A percentile compares a stretch with the other conserved stretches of the same genome.
Conservation (phyloP, 108 stramenopile species). For the Hondaea fermentalgiana region DNA sequence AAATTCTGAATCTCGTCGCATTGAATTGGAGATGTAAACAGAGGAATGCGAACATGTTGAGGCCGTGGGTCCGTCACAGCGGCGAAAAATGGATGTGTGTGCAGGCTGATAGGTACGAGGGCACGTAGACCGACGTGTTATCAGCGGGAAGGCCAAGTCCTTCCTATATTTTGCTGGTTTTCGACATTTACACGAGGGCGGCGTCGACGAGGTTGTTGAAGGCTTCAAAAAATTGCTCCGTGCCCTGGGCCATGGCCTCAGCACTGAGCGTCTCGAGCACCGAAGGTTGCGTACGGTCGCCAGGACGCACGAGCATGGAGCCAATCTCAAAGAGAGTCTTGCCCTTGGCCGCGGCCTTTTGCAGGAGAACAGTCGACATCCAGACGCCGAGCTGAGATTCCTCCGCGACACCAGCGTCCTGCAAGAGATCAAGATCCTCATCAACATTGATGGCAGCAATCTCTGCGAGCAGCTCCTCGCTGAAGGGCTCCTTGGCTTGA, state of each 20-base stretch:
- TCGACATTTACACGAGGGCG: neutral
- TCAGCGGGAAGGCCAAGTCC: no score
- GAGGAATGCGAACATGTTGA: no score
- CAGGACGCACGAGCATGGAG: neutral
- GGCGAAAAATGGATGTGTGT: no score
- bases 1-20: no score
- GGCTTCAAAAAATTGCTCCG: neutral
- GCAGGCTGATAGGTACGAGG: no score
- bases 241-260: neutral
- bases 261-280: neutral
- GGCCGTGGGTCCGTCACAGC: no score
- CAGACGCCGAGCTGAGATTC: neutral
- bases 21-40: no score
- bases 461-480: neutral
- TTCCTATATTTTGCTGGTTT: neutral
- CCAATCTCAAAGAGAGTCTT: neutral
- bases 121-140: no score
- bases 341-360: neutral
- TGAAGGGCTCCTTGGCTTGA: neutral
- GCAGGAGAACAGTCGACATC: neutral
- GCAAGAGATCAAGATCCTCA: neutral
- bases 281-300: neutral
- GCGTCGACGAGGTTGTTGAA: neutral
- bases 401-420: neutral
- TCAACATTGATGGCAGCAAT: neutral